A percentile compares a stretch with the other conserved stretches of the same genome.
These are phyloP conservation scores for Boletus insuetus DNA, from an alignment of 768 basidiomycete species.

Conservation along the genomic window DNA sequence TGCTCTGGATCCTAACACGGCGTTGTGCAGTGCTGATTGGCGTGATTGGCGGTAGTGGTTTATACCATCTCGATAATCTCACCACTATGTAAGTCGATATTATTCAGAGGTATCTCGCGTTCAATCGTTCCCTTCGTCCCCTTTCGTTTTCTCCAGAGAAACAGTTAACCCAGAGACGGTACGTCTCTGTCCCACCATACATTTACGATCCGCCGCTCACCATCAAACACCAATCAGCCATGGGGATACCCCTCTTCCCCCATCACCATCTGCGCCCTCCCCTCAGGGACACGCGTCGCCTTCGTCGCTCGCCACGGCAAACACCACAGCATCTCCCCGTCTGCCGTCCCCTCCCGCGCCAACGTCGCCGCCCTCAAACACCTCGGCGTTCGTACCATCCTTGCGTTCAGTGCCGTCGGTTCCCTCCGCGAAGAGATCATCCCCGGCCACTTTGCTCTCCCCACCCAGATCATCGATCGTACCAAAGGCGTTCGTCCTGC, in stretches of 20 bases:
- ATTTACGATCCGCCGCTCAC: background rate
- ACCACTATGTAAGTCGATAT: constrained; percentile 69
- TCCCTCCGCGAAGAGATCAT: constrained; percentile 90
- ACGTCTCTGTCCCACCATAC: constrained; percentile 21
- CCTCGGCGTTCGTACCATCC: constrained; percentile 82
- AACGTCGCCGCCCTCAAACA: constrained; percentile 96
- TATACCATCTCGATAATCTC: constrained; percentile 92
- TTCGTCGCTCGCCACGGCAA: constrained; percentile 90
- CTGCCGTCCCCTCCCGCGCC: constrained; percentile 78
- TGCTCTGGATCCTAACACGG: background rate
- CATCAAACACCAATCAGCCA: constrained; percentile 49
- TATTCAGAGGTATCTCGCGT: background rate
- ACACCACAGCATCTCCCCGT: constrained; percentile 78
- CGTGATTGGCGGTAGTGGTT: constrained; percentile 88
- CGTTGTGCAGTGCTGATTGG: constrained; percentile 65
- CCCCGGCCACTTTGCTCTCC: constrained; percentile 86
- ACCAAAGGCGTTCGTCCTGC: constrained; percentile 91
- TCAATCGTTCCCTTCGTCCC: background rate
- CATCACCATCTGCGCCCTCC: constrained; percentile 87
- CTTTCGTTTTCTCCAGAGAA: constrained; percentile 45
- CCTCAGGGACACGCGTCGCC: constrained; percentile 76
- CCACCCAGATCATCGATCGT: constrained; percentile 92
- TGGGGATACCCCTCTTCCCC: constrained; percentile 93
- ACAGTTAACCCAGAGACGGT: constrained; percentile 82
- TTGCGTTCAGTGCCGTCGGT: constrained; percentile 96